Evolutionary conservation across 208 protist genomes (phyloP), one percentile per base, ranked within the genome.

Genomic region (Leishmania arabica): DNA sequence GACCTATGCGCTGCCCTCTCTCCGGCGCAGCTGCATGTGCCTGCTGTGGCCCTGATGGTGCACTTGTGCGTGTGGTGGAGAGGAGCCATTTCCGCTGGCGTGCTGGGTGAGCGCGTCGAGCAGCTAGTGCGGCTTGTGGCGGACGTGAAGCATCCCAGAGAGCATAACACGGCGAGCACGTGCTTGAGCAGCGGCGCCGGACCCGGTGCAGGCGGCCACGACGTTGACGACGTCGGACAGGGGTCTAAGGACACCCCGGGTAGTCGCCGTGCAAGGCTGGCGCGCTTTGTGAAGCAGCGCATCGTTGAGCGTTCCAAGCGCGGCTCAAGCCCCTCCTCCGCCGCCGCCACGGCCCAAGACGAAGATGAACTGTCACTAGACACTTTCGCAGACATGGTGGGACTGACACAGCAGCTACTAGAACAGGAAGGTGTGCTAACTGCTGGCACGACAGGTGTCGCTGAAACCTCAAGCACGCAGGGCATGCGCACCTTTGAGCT

Each of bases 21-120:
- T 11, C 60, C 62, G 7, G 53, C 66, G 69, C 71, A 91, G 40
- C 75, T 92, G 68, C 80, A 89, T 73, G 90, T 85, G 54, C 92
- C 92, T 24, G 79, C 89, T n/a, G 78, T 95, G 65, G 79, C 80
- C 17, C 72, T 97, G 13, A 89, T 87, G 79, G 87, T 97, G 66
- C 90, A 95, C 76, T 77, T 84, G 1, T 93, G 85, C 45, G 88
- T 84, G 70, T 95, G 90, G 91, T 92, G 86, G 85, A 73, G 82
- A 27, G 82, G 77, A 54, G 81, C 81, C 24, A 90, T 93, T 53
- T 77, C 75, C 5, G 66, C 79, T 27, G 27, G 60, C 15, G 71
- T 73, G 8, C 84, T 96, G 19, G 2, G 15, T 13, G 66, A 84
- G 11, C 90, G 87, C 31, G 53, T 93, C n/a, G 75, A 85, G 40